Evolutionary conservation across 305 asterid species (phyloP).

Genomic region (Fraxinus floribunda): DNA sequence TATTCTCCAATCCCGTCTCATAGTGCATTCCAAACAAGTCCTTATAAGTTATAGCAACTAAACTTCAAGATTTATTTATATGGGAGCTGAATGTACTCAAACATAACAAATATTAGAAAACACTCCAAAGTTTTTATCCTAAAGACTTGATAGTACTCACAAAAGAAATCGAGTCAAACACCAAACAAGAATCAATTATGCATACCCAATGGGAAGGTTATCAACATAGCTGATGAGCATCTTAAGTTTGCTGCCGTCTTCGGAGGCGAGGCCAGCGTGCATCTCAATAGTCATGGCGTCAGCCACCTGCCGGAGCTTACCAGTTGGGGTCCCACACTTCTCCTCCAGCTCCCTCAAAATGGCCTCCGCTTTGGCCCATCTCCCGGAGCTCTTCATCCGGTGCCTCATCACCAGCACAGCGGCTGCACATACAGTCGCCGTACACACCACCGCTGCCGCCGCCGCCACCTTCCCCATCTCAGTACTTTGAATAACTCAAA

Average conservation of each 20-base stretch:
- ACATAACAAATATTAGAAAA: background rate
- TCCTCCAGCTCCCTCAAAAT: conserved; percentile 63
- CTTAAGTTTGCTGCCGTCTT: conserved; percentile 77
- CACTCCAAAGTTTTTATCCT: background rate
- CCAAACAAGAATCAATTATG: background rate
- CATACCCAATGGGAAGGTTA: conserved; percentile 68
- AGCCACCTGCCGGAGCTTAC: conserved; percentile 61
- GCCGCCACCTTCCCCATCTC: conserved; percentile 61
- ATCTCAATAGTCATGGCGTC: conserved; percentile 84
- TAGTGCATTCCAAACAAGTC: background rate
- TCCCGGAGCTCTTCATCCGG: conserved; percentile 49
- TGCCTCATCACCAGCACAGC: conserved; percentile 59
- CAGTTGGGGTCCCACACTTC: conserved; percentile 57
- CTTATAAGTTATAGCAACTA: background rate
- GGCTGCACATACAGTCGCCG: conserved; percentile 64
- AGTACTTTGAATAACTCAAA: background rate
- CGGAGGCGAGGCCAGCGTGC: conserved; percentile 86
- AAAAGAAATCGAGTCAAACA: background rate
- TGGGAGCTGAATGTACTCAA: background rate
- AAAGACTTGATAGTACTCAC: background rate
- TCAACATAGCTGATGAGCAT: conserved; percentile 80
- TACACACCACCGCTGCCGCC: conserved; percentile 64
- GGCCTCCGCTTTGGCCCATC: conserved; percentile 55
- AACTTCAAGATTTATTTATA: background rate
- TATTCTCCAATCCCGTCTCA: background rate